Evolutionary conservation across 2,329 filamentous ascomycete genomes (phyloP), one percentile per base, ranked within the genome.

Genomic region (Trichoderma brevicompactum): DNA sequence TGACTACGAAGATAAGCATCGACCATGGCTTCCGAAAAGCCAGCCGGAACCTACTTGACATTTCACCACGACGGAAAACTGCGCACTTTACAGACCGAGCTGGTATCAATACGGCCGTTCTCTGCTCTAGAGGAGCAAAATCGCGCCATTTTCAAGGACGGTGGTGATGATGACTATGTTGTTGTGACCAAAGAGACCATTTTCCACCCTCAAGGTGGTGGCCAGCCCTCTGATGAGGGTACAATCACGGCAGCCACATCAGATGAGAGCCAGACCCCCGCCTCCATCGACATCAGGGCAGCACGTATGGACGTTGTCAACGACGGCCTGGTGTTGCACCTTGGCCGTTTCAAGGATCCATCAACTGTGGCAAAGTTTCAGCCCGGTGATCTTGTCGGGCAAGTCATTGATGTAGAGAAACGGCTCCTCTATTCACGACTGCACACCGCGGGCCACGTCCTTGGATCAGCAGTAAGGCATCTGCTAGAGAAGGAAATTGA

Each of bases 131-230:
- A 85, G 3, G 78, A 83, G 40, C 75, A 78, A 38, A 84, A 86
- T 64, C 81, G 78, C 59, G 72, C 76, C 7, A 82, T 91, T 9
- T 88, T 88, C 79, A 90, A 90, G 72, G 76, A 83, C 12, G 81
- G 78, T 5, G 73, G 73, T 8, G 79, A 83, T 5, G 74, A 81
- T 1, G 81, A 86, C 69, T 81, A 83, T 70, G 82, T 87, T n/a
- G 74, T 91, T 19, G 80, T 86, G 6, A 89, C 87, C 0, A 79
- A 84, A 2, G 77, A 84, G 53, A 92, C 90, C n/a, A 88, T 92
- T 67, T 92, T 92, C 76, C 88, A 92, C 68, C 86, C 88, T 0
- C 90, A 92, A 74, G 90, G 90, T 19, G 90, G 90, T 66, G 90
- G 90, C 7, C 90, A 92, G 71, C 90, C 90, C 0, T 88, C 85